Evolutionary conservation across 177 flowering plant genomes (phyloP), one percentile per base, ranked within the genome.

Genomic region (Tripterygium wilfordii): DNA sequence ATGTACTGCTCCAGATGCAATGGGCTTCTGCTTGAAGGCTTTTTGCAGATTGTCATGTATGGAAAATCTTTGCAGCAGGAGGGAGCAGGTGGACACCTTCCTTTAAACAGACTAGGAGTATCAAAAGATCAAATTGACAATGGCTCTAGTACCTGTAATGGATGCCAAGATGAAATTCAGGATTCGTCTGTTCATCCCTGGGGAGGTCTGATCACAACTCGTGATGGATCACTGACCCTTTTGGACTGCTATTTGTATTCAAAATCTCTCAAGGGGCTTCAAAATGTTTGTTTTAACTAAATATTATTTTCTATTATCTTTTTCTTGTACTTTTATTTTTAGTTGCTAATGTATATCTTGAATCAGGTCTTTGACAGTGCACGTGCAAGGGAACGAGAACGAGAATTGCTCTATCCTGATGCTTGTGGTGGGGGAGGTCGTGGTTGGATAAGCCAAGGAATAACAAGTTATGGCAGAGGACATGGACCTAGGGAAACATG

Each of bases 351-450:
- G 8, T 36, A 42, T 29, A 4, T 32, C 63, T 54, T n/a, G n/a
- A 25, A 55, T 54, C 77, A 92, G 99, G 96, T 92, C 3, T 92
- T 92, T 73, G 89, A 86, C 52, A 76, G 96, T 69, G 91, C 96
- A 41, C 89, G 88, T 46, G 87, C 78, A 50, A 84, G 99, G 70
- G 99, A 92, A 60, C 72, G 96, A 42, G 96, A 92, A 42, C 77
- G 99, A 3, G 96, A 86, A 54, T 64, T 88, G 69, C 96, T 84
- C 45, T 92, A 88, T 67, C 99, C 99, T 45, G 96, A 92, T 72
- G 99, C 99, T 24, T 92, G 99, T 70, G 99, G 99, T 33, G 96
- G 96, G 42, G 95, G 85, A 49, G 96, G 88, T 53, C 79, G 99
- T 28, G 99, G 96, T 45, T 92, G 99, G 99, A 86, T 92, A 48